phyloP scores from a whole-genome alignment of 2,329 filamentous ascomycete species.

The Sarocladium oryzae region DNA sequence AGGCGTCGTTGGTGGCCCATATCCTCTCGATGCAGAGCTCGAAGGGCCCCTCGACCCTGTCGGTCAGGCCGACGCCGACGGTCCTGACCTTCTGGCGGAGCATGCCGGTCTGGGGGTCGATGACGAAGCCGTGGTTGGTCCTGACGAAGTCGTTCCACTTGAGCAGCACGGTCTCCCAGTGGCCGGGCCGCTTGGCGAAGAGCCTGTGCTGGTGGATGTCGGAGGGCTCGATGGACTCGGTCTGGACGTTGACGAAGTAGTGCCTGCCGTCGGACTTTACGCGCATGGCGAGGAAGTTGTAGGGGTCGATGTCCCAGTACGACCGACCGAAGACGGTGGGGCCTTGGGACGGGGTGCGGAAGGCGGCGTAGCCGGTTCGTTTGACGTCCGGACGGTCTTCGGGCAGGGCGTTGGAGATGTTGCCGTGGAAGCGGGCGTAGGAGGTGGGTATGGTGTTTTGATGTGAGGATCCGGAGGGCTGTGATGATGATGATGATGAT shows the following conservation, averaged over 20 bases:
- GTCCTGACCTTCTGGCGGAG: conserved; percentile 78
- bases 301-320: conserved; percentile 85
- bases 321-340: conserved; percentile 79
- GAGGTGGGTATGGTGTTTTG: conserved; percentile 21
- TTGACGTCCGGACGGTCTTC: conserved; percentile 65
- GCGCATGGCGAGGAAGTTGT: conserved; percentile 78
- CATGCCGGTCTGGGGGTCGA: conserved; percentile 90
- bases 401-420: conserved; percentile 81
- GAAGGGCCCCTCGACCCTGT: conserved; percentile 82
- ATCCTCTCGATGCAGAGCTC: conserved; percentile 78
- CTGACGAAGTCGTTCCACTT: conserved; percentile 90
- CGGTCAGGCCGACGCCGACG: conserved; percentile 81
- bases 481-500: conserved; percentile 12
- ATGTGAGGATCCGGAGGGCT: conserved; percentile 8
- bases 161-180: conserved; percentile 94
- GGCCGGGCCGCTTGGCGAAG: conserved; percentile 68
- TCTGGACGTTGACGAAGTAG: conserved; percentile 94
- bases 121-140: conserved; percentile 85
- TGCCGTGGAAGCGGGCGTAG: conserved; percentile 79
- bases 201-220: conserved; percentile 93
- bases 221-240: conserved; percentile 87
- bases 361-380: conserved; percentile 82
- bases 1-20: conserved; percentile 73
- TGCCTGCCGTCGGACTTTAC: conserved; percentile 85
- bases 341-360: conserved; percentile 71